Evolutionary conservation across 768 basidiomycete species (phyloP).

Genomic region (Leccinum subgranulosum): DNA sequence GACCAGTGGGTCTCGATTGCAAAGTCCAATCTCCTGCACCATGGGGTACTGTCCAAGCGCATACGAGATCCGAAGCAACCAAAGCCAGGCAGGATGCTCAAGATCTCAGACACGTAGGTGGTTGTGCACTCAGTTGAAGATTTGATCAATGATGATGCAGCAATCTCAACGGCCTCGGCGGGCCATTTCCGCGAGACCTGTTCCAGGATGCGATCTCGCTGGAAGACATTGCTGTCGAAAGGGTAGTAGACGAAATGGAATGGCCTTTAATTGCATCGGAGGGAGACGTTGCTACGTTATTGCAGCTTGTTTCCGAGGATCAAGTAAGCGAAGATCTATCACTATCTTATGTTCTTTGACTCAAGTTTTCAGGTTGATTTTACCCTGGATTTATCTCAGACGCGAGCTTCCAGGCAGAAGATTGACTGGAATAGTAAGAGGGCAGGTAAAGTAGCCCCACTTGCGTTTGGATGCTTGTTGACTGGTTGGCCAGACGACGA

Average conservation of each 20-base stretch:
- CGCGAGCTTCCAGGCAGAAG: conserved; percentile 50
- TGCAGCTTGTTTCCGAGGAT: conserved; percentile 80
- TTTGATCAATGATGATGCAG: conserved; percentile 33
- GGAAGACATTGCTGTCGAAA: conserved; percentile 50
- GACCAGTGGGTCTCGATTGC: conserved; percentile 54
- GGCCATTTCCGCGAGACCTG: conserved; percentile 58
- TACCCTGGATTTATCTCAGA: conserved; percentile 60
- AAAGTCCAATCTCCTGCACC: conserved; percentile 55
- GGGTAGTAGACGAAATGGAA: conserved; percentile 57
- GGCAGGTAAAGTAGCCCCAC: conserved; percentile 50
- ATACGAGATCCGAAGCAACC: conserved; percentile 59
- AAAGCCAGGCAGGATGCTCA: conserved; percentile 70
- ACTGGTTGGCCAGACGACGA: conserved; percentile 61
- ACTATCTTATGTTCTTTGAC: not conserved
- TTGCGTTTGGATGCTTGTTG: not conserved
- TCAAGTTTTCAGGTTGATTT: conserved; percentile 59
- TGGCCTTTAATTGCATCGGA: conserved; percentile 82
- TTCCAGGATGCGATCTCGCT: conserved; percentile 69
- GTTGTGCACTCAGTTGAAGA: not conserved
- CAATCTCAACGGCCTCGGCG: conserved; percentile 66
- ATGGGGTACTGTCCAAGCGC: conserved; percentile 64
- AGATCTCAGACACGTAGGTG: conserved; percentile 68
- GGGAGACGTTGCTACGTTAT: conserved; percentile 73
- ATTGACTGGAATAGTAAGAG: conserved; percentile 90
- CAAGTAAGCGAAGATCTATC: conserved; percentile 44